Conservation (phyloP, 345 rosid genomes). For the Durio zibethinus region DNA sequence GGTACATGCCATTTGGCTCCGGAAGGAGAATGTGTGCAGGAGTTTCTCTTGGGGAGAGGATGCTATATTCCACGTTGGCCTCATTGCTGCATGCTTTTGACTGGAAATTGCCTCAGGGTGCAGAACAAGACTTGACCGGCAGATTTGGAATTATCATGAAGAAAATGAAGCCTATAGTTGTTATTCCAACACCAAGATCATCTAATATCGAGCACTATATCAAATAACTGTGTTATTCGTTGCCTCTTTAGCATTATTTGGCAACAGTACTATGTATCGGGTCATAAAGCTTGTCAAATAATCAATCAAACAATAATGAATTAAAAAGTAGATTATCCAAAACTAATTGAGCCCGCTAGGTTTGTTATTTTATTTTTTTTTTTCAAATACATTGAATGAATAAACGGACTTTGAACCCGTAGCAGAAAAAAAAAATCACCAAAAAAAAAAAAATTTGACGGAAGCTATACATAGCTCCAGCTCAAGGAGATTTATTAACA, state of each 20-base stretch:
- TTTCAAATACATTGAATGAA: too few species aligned
- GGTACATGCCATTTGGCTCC: slow-evolving; percentile 7
- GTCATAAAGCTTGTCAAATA: not conserved
- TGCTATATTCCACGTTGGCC: not conserved
- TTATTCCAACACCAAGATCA: not conserved
- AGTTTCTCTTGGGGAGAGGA: not conserved
- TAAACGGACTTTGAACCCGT: too few species aligned
- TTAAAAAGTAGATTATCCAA: too few species aligned
- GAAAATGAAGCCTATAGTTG: not conserved
- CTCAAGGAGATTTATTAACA: too few species aligned
- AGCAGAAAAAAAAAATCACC: too few species aligned
- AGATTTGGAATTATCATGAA: slow-evolving; percentile 7
- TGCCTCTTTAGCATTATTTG: not conserved
- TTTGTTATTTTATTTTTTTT: too few species aligned
- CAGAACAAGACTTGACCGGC: not conserved
- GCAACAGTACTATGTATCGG: not conserved
- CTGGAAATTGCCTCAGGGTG: not conserved
- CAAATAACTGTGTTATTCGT: not conserved
- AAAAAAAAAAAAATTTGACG: too few species aligned
- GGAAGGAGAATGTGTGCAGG: slow-evolving; percentile 7
- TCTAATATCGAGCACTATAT: not conserved
- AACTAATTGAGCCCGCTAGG: too few species aligned
- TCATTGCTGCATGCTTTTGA: not conserved
- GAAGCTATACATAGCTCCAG: too few species aligned
- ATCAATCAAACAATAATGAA: not conserved